Evolutionary conservation across 164 flowering plant species (phyloP), one percentile per base, ranked within the genome.

Genomic region (Vitis vinifera): DNA sequence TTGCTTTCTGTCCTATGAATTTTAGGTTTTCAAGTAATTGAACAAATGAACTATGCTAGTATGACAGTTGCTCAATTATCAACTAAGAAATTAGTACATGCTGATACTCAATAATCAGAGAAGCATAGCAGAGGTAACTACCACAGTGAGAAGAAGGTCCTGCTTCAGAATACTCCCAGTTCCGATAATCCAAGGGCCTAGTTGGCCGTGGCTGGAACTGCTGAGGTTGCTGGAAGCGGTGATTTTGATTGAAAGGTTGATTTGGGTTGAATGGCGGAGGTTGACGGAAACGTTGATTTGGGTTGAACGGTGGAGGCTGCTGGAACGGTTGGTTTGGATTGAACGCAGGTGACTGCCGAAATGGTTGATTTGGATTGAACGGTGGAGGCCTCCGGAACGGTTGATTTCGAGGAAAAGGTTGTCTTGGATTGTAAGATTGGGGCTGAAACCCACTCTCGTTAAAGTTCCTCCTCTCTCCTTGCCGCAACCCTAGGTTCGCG

Each of bases 111-210:
- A 5, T 44, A 70, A 19, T 37, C 44, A 37, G 47, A 13, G 10
- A 52, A 44, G 58, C 10, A 44, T 23, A 51, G 14, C n/a, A 67
- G 11, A n/a, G 8, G 27, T 0, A 59, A 55, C 66, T 83, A 88
- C 91, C 88, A 51, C 72, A 77, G 44, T 78, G 15, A 57, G 77
- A 75, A 73, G 86, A 84, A 30, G 81, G 86, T 6, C 72, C 57
- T 15, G 68, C 73, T 62, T 70, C 80, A 0, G 86, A 85, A 58
- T 60, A 75, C 79, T 88, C 90, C 92, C 92, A 88, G 3, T 66
- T 67, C 60, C 92, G 78, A 62, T 72, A 80, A 73, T 83, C 85
- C 31, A 56, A 63, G 1, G 83, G 76, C 75, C 71, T 81, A 0
- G 80, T 75, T 61, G 70, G 75, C 58, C 75, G 72, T 2, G 78